Conservation (phyloP, 352 stramenopile genomes). For the Pilasporangium apinafurcum region DNA sequence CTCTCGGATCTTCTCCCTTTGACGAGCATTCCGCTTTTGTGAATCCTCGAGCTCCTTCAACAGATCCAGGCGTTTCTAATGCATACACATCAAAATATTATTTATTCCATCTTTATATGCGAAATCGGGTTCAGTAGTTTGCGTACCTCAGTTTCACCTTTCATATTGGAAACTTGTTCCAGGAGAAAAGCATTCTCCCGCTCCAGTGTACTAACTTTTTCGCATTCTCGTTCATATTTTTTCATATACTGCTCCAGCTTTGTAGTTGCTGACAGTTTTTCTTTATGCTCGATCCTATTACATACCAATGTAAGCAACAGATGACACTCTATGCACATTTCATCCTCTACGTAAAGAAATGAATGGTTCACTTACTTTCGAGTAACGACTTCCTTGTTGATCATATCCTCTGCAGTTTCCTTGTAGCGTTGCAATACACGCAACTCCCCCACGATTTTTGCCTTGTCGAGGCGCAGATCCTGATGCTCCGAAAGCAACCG, state of each 20-base stretch:
- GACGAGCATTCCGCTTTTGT: slow-evolving; percentile 55
- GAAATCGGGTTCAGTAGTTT: neutral
- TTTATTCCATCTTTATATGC: neutral
- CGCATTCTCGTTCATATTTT: slow-evolving; percentile 76
- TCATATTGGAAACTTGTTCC: slow-evolving; percentile 65
- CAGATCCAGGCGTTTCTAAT: slow-evolving; percentile 58
- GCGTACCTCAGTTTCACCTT: slow-evolving; percentile 54
- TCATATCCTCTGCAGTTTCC: slow-evolving; percentile 60
- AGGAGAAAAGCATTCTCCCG: slow-evolving; percentile 63
- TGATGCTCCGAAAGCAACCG: slow-evolving; percentile 58
- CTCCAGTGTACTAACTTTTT: slow-evolving; percentile 47
- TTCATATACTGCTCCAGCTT: slow-evolving; percentile 79
- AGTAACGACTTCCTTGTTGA: slow-evolving; percentile 39
- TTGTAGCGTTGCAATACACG: slow-evolving; percentile 71
- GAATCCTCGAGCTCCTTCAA: slow-evolving; percentile 62
- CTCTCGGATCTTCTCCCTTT: slow-evolving; percentile 72
- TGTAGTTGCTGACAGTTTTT: slow-evolving; percentile 50
- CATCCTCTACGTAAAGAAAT: neutral
- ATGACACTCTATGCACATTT: neutral
- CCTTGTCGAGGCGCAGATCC: slow-evolving; percentile 58
- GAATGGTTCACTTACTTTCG: slow-evolving; percentile 29
- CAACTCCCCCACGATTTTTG: slow-evolving; percentile 59
- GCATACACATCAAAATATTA: neutral
- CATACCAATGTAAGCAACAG: neutral
- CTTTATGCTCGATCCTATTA: slow-evolving; percentile 55